A percentile compares a stretch with the other conserved stretches of the same genome.
Conservation (phyloP, 176 grass and related monocot species). For the Aegilops sharonensis region DNA sequence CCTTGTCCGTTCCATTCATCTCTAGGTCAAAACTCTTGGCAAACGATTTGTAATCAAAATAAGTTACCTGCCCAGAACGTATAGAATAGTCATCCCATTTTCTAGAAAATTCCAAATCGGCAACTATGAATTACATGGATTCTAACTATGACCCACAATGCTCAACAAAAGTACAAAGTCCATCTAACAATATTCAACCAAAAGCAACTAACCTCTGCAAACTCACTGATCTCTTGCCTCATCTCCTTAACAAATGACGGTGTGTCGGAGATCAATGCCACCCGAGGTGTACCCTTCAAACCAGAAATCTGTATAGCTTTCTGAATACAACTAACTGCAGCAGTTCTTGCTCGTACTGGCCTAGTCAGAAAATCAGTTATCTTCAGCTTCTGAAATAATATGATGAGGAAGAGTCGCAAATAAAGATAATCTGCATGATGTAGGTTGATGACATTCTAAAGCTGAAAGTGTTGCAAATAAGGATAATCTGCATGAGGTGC, state of each 20-base stretch:
- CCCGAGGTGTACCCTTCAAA: constrained; percentile 38
- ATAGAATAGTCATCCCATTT: neutral
- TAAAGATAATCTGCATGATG: neutral
- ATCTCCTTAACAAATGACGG: constrained; percentile 74
- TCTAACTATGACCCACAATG: neutral
- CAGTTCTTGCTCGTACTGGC: constrained; percentile 67
- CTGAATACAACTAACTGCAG: constrained; percentile 84
- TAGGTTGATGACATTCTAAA: neutral
- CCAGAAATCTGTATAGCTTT: constrained; percentile 51
- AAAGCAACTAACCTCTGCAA: constrained; percentile 74
- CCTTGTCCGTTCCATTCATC: constrained; percentile 49
- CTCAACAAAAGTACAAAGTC: neutral
- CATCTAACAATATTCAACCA: neutral
- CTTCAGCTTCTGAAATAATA: constrained; percentile 27
- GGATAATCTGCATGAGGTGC: too few species aligned
- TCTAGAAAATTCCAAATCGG: neutral
- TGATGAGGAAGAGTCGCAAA: neutral
- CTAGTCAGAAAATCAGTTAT: constrained; percentile 45
- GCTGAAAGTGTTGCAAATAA: neutral
- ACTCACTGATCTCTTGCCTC: constrained; percentile 64
- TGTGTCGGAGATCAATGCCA: constrained; percentile 81
- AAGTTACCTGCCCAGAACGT: constrained; percentile 48
- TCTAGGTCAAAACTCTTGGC: constrained; percentile 33
- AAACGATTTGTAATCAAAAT: constrained; percentile 86
- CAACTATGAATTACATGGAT: neutral